These are phyloP conservation scores for Penicillium argentinense DNA, from an alignment of 495 filamentous ascomycete species.

Conservation along the genomic window DNA sequence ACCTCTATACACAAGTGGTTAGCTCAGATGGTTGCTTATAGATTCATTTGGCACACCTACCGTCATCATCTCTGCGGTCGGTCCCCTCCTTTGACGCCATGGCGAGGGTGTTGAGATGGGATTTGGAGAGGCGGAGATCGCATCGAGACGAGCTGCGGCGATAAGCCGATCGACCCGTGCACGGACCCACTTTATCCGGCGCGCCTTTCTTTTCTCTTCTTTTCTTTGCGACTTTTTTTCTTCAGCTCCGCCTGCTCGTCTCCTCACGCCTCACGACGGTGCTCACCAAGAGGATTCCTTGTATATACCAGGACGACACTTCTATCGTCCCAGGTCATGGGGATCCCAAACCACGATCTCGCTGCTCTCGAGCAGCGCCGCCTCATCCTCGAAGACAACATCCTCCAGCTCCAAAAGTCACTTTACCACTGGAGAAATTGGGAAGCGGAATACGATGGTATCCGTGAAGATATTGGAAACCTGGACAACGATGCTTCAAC, in stretches of 20 bases:
- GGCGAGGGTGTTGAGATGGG: slow-evolving; percentile 5
- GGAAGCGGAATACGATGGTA: slow-evolving; percentile 86
- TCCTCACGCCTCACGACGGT: background rate
- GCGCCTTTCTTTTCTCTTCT: slow-evolving; percentile 2
- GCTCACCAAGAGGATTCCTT: background rate
- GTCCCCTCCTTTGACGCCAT: slow-evolving; percentile 40
- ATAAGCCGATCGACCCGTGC: slow-evolving; percentile 20
- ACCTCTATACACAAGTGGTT: slow-evolving; percentile 58
- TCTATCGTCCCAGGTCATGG: slow-evolving; percentile 25
- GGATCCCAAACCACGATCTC: slow-evolving; percentile 32
- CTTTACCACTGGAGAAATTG: slow-evolving; percentile 85
- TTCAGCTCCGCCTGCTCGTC: slow-evolving; percentile 6
- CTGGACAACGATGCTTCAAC: slow-evolving; percentile 49
- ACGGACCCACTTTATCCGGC: slow-evolving; percentile 17
- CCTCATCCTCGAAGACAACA: slow-evolving; percentile 69
- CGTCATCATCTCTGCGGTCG: slow-evolving; percentile 51
- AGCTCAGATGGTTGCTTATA: background rate
- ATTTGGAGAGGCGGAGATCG: background rate
- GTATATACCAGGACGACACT: background rate
- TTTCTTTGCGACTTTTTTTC: slow-evolving; percentile 7
- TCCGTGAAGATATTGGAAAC: slow-evolving; percentile 72
- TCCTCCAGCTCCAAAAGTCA: slow-evolving; percentile 70
- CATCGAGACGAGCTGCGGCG: slow-evolving; percentile 2
- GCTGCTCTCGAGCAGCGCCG: slow-evolving; percentile 70
- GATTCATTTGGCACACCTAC: slow-evolving; percentile 29